phyloP scores from a whole-genome alignment of 306 rosid genomes.

The Amphicarpaea edgeworthii region DNA sequence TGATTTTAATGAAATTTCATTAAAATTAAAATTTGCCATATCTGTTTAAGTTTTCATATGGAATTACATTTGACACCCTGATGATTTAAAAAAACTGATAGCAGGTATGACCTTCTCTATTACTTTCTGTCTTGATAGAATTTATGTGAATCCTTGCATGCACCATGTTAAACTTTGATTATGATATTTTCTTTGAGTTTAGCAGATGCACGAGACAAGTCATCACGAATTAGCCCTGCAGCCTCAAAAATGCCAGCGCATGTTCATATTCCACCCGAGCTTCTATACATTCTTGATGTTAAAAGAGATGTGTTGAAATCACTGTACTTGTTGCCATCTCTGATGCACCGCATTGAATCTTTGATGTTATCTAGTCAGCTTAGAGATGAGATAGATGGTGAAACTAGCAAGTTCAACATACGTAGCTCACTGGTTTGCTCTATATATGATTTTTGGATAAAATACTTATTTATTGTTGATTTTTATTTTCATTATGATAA shows the following conservation, averaged over 20 bases:
- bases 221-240: slow-evolving; percentile 46
- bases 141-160: background rate
- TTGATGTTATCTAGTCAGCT: slow-evolving; percentile 92
- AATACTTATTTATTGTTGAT: slow-evolving; percentile 13
- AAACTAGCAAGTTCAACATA: slow-evolving; percentile 52
- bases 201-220: slow-evolving; percentile 58
- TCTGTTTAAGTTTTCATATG: background rate
- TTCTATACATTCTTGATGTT: slow-evolving; percentile 63
- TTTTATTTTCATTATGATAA: slow-evolving; percentile 25
- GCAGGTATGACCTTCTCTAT: background rate
- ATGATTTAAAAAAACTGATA: background rate
- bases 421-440: slow-evolving; percentile 76
- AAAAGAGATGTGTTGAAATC: slow-evolving; percentile 71
- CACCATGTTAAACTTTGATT: slow-evolving; percentile 11
- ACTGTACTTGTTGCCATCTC: slow-evolving; percentile 80
- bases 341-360: slow-evolving; percentile 86
- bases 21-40: background rate
- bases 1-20: background rate
- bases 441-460: slow-evolving; percentile 12
- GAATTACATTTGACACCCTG: background rate
- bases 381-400: slow-evolving; percentile 71
- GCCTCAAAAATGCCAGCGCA: slow-evolving; percentile 61
- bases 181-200: slow-evolving; percentile 37
- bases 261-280: slow-evolving; percentile 94
- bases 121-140: background rate